Evolutionary conservation across 257 asterid genomes (phyloP), one percentile per base, ranked within the genome.

Genomic region (Nyctanthes arbortristis): DNA sequence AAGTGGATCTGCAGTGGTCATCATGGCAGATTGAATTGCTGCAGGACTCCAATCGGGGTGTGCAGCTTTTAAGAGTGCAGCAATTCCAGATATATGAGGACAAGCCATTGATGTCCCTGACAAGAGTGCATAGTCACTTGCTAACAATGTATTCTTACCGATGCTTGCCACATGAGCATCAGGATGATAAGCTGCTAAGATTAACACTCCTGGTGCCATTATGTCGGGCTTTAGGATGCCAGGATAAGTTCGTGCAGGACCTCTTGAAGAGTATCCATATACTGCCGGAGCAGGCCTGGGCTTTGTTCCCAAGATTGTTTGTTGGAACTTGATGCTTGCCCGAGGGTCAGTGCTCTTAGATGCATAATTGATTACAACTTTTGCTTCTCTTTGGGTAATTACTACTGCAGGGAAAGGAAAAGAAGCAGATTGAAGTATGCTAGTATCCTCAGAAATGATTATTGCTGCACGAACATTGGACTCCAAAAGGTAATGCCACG

Each of bases 101-200:
- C 87, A 82, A 8, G 87, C 70, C 87, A 82, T 82, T 3, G 87
- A 82, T 4, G 84, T 81, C 3, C 84, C 86, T 0, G 86, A 77
- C 35, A 65, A 30, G 9, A 64, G 55, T 33, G 59, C 62, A 68
- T 71, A 75, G 67, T 75, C 77, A 4, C 64, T 72, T 9, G 67
- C 12, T 4, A 78, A 66, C 45, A 62, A 31, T 30, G 66, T 60
- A 20, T 71, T 81, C 57, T 1, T 49, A 0, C 81, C 79, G n/a
- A 81, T 67, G 0, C 40, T 61, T 13, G 81, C 69, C 3, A 4
- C 34, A 1, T 16, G 2, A 4, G 11, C 1, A 4, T 71, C 4
- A 4, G 85, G 82, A 64, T 30, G 45, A 16, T 67, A 69, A 2
- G 84, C 77, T 3, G 84, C 87, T 43, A 82, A 28, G 29, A 82